These are phyloP conservation scores for Nothophoma quercina DNA, from an alignment of 2,329 filamentous ascomycete genomes.

Conservation along the genomic window DNA sequence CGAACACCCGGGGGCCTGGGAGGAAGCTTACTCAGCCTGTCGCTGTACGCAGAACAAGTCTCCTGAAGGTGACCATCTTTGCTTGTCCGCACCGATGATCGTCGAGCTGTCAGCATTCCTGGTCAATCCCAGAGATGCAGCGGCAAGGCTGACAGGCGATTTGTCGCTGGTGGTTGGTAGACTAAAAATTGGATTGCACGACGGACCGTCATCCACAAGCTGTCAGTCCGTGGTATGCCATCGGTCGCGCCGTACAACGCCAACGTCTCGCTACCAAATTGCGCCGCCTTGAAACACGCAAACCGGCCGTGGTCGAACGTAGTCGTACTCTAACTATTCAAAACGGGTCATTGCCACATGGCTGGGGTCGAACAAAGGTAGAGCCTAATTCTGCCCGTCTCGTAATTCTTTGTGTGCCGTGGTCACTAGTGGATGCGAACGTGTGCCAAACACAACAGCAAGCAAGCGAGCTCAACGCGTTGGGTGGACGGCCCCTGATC, in stretches of 20 bases:
- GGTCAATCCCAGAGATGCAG: neutral
- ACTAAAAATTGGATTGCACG: slow-evolving; percentile 1
- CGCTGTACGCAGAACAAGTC: too few relatives aligned
- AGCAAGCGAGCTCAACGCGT: neutral
- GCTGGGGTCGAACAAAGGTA: neutral
- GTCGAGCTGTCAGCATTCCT: neutral
- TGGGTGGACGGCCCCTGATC: too few relatives aligned
- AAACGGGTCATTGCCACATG: slow-evolving; percentile 11
- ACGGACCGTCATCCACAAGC: slow-evolving; percentile 12
- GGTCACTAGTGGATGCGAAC: neutral
- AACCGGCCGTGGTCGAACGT: slow-evolving; percentile 4
- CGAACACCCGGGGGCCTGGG: neutral
- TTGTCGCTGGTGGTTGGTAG: neutral
- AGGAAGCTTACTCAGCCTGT: neutral
- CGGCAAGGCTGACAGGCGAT: slow-evolving; percentile 1
- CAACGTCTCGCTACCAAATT: slow-evolving; percentile 41
- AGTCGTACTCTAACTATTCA: neutral
- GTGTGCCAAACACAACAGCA: neutral
- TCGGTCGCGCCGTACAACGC: slow-evolving; percentile 45
- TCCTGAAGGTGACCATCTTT: too few relatives aligned
- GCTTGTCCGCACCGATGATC: neutral
- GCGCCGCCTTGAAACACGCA: neutral
- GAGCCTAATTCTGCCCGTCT: neutral
- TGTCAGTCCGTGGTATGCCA: slow-evolving; percentile 29
- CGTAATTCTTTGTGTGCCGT: neutral